Evolutionary conservation across 306 rosid genomes (phyloP), one percentile per base, ranked within the genome.

Genomic region (Lotus japonicus): DNA sequence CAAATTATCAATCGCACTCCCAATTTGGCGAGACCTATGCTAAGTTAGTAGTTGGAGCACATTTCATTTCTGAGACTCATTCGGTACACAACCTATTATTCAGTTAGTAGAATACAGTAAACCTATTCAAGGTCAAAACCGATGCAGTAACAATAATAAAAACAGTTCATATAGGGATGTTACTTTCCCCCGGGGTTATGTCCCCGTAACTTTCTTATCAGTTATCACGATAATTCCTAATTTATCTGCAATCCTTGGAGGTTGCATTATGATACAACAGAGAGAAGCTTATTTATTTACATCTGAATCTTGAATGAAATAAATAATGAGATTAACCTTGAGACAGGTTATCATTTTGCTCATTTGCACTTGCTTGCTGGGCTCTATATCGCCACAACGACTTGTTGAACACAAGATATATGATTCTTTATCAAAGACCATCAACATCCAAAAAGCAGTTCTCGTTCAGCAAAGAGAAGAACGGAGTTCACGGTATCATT

Each of bases 261-360:
- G 76, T 78, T 78, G 74, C 84, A 74, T 70, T 63, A 65, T 64
- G 68, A 77, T 53, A 76, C 74, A 14, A 63, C 73, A 73, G 79
- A 73, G 79, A 76, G 73, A 53, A 58, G 71, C 58, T 78, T 72
- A 70, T 43, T 70, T 78, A 64, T 43, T 70, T 78, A 64, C 79
- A 71, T 58, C 70, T 28, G 63, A 69, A 70, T 66, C 63, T 64
- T 38, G 63, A 74, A 70, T 58, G 71, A 41, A 60, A 52, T 58
- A 58, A 78, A 50, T 66, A 78, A 78, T 78, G 70, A 66, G 59
- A 51, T 65, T 38, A 49, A 71, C 69, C 65, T 58, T 65, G 53
- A 57, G 53, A 57, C 50, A 65, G 57, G 53, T 66, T 58, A 49
- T 35, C 52, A 70, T 71, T 80, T 76, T 53, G 77, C 84, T 69